Conservation (phyloP, 179 eudicot genomes). For the Spinacia oleracea region DNA sequence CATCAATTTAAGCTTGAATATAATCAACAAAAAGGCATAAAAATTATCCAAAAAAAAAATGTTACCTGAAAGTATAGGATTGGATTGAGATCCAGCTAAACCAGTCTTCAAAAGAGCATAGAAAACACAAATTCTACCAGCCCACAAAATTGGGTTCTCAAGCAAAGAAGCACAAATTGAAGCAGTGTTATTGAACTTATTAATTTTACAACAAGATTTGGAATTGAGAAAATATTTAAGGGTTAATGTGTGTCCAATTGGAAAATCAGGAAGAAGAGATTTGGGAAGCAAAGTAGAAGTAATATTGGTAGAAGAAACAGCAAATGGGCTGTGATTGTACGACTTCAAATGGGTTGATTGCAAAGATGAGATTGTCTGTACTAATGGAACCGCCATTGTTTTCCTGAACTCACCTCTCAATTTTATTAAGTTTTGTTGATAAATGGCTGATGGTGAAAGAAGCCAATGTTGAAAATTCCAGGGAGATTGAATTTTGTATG, state of each 20-base stretch:
- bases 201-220: constrained; percentile 3
- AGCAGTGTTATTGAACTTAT: not conserved
- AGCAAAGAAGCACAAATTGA: constrained; percentile 48
- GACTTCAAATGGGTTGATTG: constrained; percentile 19
- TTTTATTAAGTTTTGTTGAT: not conserved
- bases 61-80: constrained; percentile 71
- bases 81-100: constrained; percentile 79
- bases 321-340: constrained; percentile 12
- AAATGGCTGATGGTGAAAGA: not conserved
- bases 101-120: constrained; percentile 93
- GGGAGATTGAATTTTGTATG: not conserved
- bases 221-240: constrained; percentile 12
- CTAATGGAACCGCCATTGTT: constrained; percentile 20
- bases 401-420: not conserved
- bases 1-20: not conserved
- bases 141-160: constrained; percentile 77
- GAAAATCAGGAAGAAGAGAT: constrained; percentile 36
- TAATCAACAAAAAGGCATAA: not conserved
- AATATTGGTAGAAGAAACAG: constrained; percentile 8
- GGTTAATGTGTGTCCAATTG: constrained; percentile 15
- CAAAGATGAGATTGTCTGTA: constrained; percentile 12
- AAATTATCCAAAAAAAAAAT: not conserved
- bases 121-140: constrained; percentile 71
- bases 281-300: constrained; percentile 27
- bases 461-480: not conserved